Evolutionary conservation across 306 rosid species (phyloP).

Genomic region (Prunus mume): DNA sequence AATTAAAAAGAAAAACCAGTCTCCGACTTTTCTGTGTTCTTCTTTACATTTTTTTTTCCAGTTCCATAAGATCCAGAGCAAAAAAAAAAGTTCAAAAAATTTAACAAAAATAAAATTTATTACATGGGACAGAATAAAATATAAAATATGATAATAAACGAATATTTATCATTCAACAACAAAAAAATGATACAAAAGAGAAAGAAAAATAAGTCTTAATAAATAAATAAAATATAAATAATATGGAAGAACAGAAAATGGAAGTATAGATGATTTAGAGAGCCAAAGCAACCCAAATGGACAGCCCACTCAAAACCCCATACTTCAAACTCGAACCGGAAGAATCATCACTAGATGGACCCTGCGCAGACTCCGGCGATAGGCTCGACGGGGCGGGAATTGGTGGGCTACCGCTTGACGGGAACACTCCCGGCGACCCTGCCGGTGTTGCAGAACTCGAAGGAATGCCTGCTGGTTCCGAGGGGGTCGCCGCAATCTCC

Average conservation of each 20-base stretch:
- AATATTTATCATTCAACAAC: neutral
- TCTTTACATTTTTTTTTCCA: too few species aligned
- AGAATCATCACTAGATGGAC: slow-evolving; percentile 50
- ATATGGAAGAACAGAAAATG: neutral
- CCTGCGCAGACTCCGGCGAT: slow-evolving; percentile 54
- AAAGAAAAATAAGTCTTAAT: neutral
- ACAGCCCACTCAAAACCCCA: slow-evolving; percentile 39
- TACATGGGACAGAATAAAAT: neutral
- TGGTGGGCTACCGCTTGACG: slow-evolving; percentile 48
- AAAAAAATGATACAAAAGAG: neutral
- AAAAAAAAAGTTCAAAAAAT: too few species aligned
- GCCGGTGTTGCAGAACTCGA: slow-evolving; percentile 53
- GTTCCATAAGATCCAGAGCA: too few species aligned
- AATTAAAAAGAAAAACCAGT: too few species aligned
- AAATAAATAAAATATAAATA: neutral
- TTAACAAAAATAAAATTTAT: too few species aligned
- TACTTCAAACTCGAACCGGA: slow-evolving; percentile 43
- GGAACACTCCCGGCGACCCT: slow-evolving; percentile 48
- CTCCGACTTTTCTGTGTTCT: too few species aligned
- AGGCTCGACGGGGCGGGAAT: slow-evolving; percentile 45
- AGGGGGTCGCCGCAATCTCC: slow-evolving; percentile 39
- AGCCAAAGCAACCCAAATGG: slow-evolving; percentile 46
- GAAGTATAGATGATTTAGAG: slow-evolving; percentile 20
- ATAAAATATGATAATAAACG: neutral
- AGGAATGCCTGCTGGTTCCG: slow-evolving; percentile 39